These are phyloP conservation scores for Amanita subjunquillea DNA, from an alignment of 768 basidiomycete species.

Conservation along the genomic window DNA sequence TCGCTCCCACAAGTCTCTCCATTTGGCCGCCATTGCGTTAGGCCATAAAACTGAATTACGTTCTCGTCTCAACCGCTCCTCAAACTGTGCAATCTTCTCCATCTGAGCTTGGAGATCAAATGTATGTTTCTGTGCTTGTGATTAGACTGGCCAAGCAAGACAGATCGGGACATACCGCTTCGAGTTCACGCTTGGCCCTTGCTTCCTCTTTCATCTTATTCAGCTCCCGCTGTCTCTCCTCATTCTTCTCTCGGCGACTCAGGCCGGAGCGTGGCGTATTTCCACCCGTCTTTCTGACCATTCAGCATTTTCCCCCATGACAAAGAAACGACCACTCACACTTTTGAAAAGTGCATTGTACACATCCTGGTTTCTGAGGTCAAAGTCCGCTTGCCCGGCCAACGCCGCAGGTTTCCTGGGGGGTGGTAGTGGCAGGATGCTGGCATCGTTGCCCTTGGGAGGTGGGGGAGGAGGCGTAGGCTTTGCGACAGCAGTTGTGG, in stretches of 20 bases:
- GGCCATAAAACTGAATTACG: slow-evolving; percentile 51
- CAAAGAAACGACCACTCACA: slow-evolving; percentile 20
- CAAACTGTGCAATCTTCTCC: slow-evolving; percentile 55
- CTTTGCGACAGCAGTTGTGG: slow-evolving; percentile 16
- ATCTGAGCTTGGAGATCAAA: slow-evolving; percentile 51
- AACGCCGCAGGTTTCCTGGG: slow-evolving; percentile 29
- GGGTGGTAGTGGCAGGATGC: slow-evolving; percentile 8
- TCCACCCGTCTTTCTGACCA: slow-evolving; percentile 25
- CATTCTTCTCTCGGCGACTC: slow-evolving; percentile 43
- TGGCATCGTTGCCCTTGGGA: slow-evolving; percentile 9
- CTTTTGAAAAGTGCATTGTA: slow-evolving; percentile 56
- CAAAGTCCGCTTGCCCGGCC: slow-evolving; percentile 45
- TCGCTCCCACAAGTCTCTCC: slow-evolving; percentile 41
- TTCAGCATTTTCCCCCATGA: neutral
- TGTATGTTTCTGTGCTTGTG: slow-evolving; percentile 25
- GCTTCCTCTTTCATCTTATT: slow-evolving; percentile 65
- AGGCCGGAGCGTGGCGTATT: slow-evolving; percentile 33
- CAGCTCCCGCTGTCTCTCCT: slow-evolving; percentile 59
- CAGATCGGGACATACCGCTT: slow-evolving; percentile 33
- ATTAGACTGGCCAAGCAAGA: slow-evolving; percentile 1
- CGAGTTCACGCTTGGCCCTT: slow-evolving; percentile 40
- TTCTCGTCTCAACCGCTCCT: slow-evolving; percentile 39
- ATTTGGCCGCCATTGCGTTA: slow-evolving; percentile 48
- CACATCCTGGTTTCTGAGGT: slow-evolving; percentile 50
- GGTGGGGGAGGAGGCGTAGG: slow-evolving; percentile 16